These are phyloP conservation scores for Monosporozyma yasuniensis DNA, from an alignment of 805 yeast species.

Conservation along the genomic window DNA sequence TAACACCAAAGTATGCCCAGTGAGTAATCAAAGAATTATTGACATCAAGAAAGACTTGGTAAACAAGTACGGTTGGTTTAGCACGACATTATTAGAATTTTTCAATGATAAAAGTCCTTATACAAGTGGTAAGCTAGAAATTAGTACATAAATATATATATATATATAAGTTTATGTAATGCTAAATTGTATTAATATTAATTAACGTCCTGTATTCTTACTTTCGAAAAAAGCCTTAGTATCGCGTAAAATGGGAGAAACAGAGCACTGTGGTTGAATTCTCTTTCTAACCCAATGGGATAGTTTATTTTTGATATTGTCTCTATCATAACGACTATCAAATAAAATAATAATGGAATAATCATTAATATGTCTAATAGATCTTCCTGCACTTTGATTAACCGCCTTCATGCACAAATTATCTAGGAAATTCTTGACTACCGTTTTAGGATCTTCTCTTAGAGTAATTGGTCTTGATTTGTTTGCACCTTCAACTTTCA, in stretches of 20 bases:
- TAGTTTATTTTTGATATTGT: conserved; percentile 46
- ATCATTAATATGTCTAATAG: conserved; percentile 77
- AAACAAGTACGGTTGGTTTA: conserved; percentile 31
- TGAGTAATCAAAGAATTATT: conserved; percentile 27
- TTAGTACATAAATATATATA: neutral
- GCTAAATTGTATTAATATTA: neutral
- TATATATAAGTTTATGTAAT: neutral
- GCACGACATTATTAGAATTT: conserved; percentile 21
- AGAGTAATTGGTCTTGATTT: conserved; percentile 39
- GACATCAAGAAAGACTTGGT: conserved; percentile 20
- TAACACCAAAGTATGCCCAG: conserved; percentile 29
- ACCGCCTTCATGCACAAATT: conserved; percentile 85
- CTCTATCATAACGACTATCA: conserved; percentile 50
- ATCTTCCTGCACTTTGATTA: conserved; percentile 87
- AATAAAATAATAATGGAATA: conserved; percentile 66
- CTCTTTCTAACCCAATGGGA: conserved; percentile 67
- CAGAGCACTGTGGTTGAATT: conserved; percentile 16
- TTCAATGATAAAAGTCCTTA: conserved; percentile 23
- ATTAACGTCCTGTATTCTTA: neutral
- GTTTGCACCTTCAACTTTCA: conserved; percentile 24
- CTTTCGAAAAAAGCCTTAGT: conserved; percentile 20
- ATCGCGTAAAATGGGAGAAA: conserved; percentile 12
- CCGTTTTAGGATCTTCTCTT: conserved; percentile 36
- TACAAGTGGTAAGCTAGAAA: conserved; percentile 17
- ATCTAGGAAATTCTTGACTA: conserved; percentile 56